A percentile compares a stretch with the other conserved stretches of the same genome.
phyloP scores from a whole-genome alignment of 75 land plant genomes.

The Gnetum montanum region DNA sequence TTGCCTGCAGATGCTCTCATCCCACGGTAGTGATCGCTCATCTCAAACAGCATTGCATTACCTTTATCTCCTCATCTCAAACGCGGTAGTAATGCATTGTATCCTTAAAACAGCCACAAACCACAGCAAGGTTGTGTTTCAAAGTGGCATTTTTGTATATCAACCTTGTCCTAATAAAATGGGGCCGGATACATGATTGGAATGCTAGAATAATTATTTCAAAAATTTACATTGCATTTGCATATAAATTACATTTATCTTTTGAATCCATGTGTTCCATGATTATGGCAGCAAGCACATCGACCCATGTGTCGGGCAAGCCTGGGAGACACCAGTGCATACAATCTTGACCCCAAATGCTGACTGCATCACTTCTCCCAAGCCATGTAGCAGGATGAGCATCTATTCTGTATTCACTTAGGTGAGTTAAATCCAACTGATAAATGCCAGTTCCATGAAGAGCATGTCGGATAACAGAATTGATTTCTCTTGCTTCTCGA shows the following conservation, averaged over 20 bases:
- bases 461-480: slow-evolving; percentile 40
- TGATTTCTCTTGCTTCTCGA: slow-evolving; percentile 74
- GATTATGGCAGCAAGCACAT: slow-evolving; percentile 49
- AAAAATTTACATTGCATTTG: no score
- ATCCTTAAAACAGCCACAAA: no score
- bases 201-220: no score
- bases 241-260: neutral
- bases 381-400: slow-evolving; percentile 97
- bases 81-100: no score
- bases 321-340: slow-evolving; percentile 99
- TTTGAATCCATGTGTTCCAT: slow-evolving; percentile 13
- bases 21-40: no score
- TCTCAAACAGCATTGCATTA: no score
- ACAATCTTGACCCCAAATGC: slow-evolving; percentile 97
- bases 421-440: slow-evolving; percentile 58
- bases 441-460: slow-evolving; percentile 41
- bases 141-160: no score
- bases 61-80: no score
- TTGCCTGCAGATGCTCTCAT: no score
- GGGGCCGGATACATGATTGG: no score
- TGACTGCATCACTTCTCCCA: slow-evolving; percentile 82
- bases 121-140: no score
- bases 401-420: slow-evolving; percentile 92
- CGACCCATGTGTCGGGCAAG: slow-evolving; percentile 92
- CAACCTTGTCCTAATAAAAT: no score